Evolutionary conservation across 2,329 filamentous ascomycete genomes (phyloP).

Genomic region (Lasiodiplodia hormozganensis): DNA sequence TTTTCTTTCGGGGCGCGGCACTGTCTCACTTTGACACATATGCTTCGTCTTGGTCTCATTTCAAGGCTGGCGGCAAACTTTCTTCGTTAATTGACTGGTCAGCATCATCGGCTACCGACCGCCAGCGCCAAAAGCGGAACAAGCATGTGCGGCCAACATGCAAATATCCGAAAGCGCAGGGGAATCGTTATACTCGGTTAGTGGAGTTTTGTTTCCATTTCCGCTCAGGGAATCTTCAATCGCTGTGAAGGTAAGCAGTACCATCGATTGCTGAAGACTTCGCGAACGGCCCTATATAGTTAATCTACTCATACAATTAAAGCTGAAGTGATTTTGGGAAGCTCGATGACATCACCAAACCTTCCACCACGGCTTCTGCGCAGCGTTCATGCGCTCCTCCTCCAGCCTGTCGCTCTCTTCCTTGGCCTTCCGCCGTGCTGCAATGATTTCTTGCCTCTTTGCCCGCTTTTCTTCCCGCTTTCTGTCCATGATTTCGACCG

Average conservation of each 20-base stretch:
- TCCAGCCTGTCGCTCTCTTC: constrained; percentile 50
- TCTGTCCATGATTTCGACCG: constrained; percentile 80
- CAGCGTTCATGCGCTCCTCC: constrained; percentile 38
- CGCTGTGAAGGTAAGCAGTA: background rate
- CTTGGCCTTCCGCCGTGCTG: constrained; percentile 50
- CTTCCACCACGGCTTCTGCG: constrained; percentile 42
- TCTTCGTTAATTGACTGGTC: background rate
- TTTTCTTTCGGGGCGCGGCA: background rate
- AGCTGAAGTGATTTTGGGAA: background rate
- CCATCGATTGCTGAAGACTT: background rate
- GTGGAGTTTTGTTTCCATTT: background rate
- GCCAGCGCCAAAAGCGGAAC: background rate
- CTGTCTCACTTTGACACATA: background rate
- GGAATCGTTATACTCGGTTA: background rate
- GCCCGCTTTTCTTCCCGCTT: constrained; percentile 63
- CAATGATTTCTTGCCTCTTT: constrained; percentile 49
- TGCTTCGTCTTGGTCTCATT: background rate
- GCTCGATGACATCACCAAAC: constrained; percentile 12
- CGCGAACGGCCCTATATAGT: background rate
- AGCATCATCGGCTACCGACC: background rate
- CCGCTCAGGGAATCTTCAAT: background rate
- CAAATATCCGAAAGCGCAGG: background rate
- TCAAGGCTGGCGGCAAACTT: background rate
- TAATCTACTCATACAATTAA: constrained; percentile 9
- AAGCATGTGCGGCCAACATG: background rate